Conservation (phyloP, 2,329 filamentous ascomycete genomes). For the Cladosporium oxysporum region DNA sequence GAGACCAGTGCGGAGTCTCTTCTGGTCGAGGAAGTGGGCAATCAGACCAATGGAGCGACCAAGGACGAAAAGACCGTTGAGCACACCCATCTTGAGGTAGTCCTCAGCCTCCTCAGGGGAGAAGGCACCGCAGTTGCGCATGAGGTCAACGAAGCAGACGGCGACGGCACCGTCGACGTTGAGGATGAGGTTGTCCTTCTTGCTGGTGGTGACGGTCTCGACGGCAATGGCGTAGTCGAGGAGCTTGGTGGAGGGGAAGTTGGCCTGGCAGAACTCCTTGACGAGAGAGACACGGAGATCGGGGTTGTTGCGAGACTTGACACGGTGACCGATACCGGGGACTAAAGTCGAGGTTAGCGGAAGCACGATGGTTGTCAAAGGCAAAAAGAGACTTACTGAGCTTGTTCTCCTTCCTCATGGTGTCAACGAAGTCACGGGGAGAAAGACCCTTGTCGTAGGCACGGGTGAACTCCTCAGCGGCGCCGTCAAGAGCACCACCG, state of each 20-base stretch:
- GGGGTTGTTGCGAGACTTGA: slow-evolving; percentile 99
- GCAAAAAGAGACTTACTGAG: slow-evolving; percentile 64
- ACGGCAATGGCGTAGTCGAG: slow-evolving; percentile 98
- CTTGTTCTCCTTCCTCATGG: slow-evolving; percentile 99
- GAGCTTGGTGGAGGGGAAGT: slow-evolving; percentile 97
- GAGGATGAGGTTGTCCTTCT: slow-evolving; percentile 99
- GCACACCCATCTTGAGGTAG: slow-evolving; percentile 97
- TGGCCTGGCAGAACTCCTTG: slow-evolving; percentile 96
- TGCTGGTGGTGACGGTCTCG: slow-evolving; percentile 96
- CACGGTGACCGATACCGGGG: slow-evolving; percentile 96
- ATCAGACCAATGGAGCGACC: slow-evolving; percentile 97
- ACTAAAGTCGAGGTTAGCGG: slow-evolving; percentile 52
- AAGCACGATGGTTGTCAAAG: neutral
- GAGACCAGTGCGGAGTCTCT: slow-evolving; percentile 95
- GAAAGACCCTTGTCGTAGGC: slow-evolving; percentile 97
- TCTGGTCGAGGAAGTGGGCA: slow-evolving; percentile 99
- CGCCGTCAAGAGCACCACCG: slow-evolving; percentile 96
- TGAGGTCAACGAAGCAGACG: slow-evolving; percentile 96
- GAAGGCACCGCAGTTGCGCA: slow-evolving; percentile 98
- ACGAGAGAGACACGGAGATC: slow-evolving; percentile 99
- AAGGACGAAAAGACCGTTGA: slow-evolving; percentile 98
- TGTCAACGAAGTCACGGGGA: slow-evolving; percentile 98
- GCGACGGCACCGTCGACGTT: slow-evolving; percentile 98
- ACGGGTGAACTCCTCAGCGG: slow-evolving; percentile 97
- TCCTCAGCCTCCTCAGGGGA: slow-evolving; percentile 95